Evolutionary conservation across 2,329 filamentous ascomycete genomes (phyloP).

Genomic region (Cryphonectria carpinicola): DNA sequence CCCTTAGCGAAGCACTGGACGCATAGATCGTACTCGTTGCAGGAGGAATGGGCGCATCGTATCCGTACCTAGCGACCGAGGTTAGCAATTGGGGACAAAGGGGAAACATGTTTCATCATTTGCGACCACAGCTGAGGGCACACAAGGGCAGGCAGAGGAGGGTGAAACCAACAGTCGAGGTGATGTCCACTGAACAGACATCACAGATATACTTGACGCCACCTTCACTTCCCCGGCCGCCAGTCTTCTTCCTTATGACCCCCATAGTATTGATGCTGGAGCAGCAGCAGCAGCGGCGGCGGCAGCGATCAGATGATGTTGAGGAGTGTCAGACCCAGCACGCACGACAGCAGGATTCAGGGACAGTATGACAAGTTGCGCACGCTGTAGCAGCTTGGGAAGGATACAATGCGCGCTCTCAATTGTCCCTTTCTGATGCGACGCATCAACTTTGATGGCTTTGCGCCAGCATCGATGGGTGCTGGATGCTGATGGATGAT

Average conservation of each 20-base stretch:
- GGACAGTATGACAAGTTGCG: not conserved
- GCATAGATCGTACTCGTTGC: conserved; percentile 95
- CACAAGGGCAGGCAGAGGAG: not conserved
- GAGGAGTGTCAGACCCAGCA: not conserved
- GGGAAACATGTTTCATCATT: not conserved
- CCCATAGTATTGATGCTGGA: conserved; percentile 63
- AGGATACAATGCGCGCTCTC: not conserved
- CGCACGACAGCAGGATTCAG: not conserved
- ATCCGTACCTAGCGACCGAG: conserved; percentile 75
- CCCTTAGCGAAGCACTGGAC: conserved; percentile 92
- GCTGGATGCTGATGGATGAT: conserved; percentile 3
- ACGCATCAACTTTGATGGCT: conserved; percentile 4
- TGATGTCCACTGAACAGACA: conserved; percentile 94
- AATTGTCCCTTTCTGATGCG: not conserved
- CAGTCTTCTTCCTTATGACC: conserved; percentile 94
- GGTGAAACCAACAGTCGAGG: conserved; percentile 75
- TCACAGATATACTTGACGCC: conserved; percentile 97
- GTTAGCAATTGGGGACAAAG: not conserved
- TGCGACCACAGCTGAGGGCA: conserved; percentile 17
- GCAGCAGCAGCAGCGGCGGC: no score
- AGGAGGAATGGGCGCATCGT: conserved; percentile 80
- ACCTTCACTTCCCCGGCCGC: conserved; percentile 80
- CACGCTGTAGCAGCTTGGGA: not conserved
- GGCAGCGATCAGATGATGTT: not conserved
- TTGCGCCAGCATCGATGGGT: not conserved